Conservation (phyloP, 2,329 filamentous ascomycete species). For the Thelonectria blattea region DNA sequence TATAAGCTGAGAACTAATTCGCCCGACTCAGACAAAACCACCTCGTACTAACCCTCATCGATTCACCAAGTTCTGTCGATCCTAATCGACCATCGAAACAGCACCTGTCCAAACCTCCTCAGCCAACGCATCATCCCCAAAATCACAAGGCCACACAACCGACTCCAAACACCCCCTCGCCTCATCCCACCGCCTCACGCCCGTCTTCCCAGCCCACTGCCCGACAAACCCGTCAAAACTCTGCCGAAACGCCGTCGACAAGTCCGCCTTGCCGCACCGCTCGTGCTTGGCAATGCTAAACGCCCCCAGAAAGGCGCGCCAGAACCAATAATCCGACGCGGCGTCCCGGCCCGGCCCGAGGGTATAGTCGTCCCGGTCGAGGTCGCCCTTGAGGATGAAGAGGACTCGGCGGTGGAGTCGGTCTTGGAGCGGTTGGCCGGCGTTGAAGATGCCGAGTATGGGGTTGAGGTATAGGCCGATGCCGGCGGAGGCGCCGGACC, state of each 20-base stretch:
- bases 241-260: neutral
- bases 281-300: conserved; percentile 24
- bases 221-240: conserved; percentile 8
- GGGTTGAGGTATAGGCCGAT: conserved; percentile 24
- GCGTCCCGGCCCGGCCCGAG: neutral
- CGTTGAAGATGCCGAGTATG: conserved; percentile 27
- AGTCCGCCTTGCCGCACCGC: neutral
- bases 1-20: no score
- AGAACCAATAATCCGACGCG: conserved; percentile 23
- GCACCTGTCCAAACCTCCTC: conserved; percentile 17
- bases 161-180: conserved; percentile 4
- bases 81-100: neutral
- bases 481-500: conserved; percentile 24
- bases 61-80: no score
- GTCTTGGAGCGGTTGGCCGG: conserved; percentile 22
- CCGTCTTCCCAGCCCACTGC: conserved; percentile 20
- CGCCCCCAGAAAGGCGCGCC: conserved; percentile 29
- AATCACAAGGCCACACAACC: conserved; percentile 19
- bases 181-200: conserved; percentile 1
- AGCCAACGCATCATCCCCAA: conserved; percentile 1
- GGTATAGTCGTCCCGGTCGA: neutral
- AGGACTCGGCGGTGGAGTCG: conserved; percentile 23
- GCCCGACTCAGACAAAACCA: no score
- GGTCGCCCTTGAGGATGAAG: conserved; percentile 20
- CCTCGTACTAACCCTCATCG: no score